A percentile compares a stretch with the other conserved stretches of the same genome.
phyloP scores from a whole-genome alignment of 2,329 filamentous ascomycete genomes.

The Colletotrichum liriopes region DNA sequence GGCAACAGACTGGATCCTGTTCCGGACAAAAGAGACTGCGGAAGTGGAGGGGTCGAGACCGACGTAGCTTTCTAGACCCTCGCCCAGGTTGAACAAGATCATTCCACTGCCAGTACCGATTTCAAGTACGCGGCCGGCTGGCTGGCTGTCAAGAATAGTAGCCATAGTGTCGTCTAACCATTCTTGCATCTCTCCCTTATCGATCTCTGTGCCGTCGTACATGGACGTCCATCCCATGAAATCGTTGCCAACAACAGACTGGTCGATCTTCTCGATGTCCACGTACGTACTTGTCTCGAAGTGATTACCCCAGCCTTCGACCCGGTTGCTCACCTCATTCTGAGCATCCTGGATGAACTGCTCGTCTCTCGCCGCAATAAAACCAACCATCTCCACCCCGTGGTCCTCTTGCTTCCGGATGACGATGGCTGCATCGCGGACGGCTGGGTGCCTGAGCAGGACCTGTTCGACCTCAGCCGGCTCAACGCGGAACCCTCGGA shows the following conservation, averaged over 20 bases:
- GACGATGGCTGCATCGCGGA: constrained; percentile 45
- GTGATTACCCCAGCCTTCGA: constrained; percentile 44
- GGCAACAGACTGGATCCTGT: constrained; percentile 37
- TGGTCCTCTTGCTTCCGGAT: constrained; percentile 24
- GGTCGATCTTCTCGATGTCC: constrained; percentile 37
- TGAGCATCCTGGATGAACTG: background rate
- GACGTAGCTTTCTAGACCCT: constrained; percentile 45
- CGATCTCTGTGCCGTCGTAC: constrained; percentile 49
- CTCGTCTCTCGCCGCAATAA: constrained; percentile 33
- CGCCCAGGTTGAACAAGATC: constrained; percentile 50
- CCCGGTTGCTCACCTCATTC: constrained; percentile 30
- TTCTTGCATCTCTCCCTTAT: constrained; percentile 50
- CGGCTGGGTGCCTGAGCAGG: constrained; percentile 34
- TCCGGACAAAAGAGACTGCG: constrained; percentile 45
- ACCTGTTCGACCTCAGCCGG: constrained; percentile 48
- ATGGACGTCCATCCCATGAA: constrained; percentile 53
- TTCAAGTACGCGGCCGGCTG: constrained; percentile 46
- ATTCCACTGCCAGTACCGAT: constrained; percentile 51
- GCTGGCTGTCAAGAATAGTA: constrained; percentile 22
- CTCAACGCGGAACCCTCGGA: constrained; percentile 51
- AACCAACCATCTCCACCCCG: constrained; percentile 35
- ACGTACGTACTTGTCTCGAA: constrained; percentile 44
- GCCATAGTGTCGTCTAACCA: constrained; percentile 52
- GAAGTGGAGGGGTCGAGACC: constrained; percentile 48
- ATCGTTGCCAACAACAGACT: constrained; percentile 45